Base-by-base conservation (phyloP, 805 yeast genomes). In the Candida piceae region DNA sequence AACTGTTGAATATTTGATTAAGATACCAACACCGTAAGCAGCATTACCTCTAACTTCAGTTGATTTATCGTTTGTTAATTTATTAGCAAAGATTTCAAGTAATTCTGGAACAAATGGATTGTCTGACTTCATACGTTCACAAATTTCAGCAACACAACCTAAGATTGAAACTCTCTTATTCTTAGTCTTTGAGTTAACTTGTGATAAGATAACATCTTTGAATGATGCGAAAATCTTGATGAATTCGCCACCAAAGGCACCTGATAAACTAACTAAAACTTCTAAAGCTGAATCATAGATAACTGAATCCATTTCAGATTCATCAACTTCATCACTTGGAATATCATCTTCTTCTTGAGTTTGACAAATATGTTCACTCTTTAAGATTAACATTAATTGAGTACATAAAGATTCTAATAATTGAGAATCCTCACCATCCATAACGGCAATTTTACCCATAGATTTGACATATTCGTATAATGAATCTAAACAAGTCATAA, bases 21-120 rank as follows among this genome's bases (percentile, higher is more conserved):
- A 63, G 42, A 88, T 63, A 52, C 98, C 98, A 49, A 85, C 78
- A 69, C 97, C 98, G 60, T 87, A 93, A 13, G 97, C 96, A 35
- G 97, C 90, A 51, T 88, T 85, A 52, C 96, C 89, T 64, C 90
- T 83, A 41, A 87, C 97, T 57, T 87, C 95, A 45, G 84, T 69
- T 12, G 93, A 82, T 53, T 77, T 77, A 58, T 84, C 88, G 55
- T 78, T 78, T 39, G 82, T 72, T 43, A 90, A 70, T 47, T 82
- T 79, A 41, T 76, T 71, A 34, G 74, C 67, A 57, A 93, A 82
- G 27, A 81, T 67, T 57, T 80, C 77, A 53, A 87, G 65, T 55
- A 93, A 67, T 46, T 83, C 86, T 45, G 77, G 74, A 26, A 80
- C 63, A 65, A 70, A 81, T 41, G 86, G 85, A 53, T 84, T 78